phyloP scores from a whole-genome alignment of 169 alveolate species.

The Eimeria necatrix region DNA sequence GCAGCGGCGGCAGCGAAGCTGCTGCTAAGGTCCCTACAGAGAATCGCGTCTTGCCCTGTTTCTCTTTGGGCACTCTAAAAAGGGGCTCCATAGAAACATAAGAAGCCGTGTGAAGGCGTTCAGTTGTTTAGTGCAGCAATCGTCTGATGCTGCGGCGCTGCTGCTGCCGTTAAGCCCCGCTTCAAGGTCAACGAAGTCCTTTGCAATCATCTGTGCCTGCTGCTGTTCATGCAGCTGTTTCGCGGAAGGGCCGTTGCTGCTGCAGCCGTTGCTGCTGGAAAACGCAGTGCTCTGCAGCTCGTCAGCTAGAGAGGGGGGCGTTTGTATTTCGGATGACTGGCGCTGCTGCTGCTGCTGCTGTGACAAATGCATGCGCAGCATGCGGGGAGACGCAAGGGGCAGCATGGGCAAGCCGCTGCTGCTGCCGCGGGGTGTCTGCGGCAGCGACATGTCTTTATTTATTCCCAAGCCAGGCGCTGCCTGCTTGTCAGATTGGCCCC shows the following conservation, averaged over 20 bases:
- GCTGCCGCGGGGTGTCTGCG: slow-evolving; percentile 17
- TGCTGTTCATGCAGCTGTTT: not conserved
- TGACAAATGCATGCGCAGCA: slow-evolving; percentile 21
- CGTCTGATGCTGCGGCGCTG: slow-evolving; percentile 33
- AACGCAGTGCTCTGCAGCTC: not conserved
- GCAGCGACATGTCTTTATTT: not conserved
- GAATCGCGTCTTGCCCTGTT: not conserved
- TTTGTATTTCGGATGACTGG: not conserved
- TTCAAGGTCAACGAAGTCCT: not conserved
- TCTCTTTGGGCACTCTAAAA: not conserved
- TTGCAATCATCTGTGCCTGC: not conserved
- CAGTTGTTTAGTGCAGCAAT: slow-evolving; percentile 39
- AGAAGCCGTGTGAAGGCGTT: not conserved
- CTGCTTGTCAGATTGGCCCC: not conserved
- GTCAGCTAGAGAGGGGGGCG: slow-evolving; percentile 26
- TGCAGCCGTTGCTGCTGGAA: slow-evolving; percentile 24
- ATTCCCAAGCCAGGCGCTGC: not conserved
- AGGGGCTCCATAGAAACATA: not conserved
- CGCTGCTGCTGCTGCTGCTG: slow-evolving; percentile 46
- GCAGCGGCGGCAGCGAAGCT: not conserved
- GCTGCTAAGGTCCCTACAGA: not conserved
- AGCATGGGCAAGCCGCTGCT: slow-evolving; percentile 43
- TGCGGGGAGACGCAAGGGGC: slow-evolving; percentile 29
- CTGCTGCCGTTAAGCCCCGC: slow-evolving; percentile 18
- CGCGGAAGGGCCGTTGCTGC: not conserved